phyloP scores from a whole-genome alignment of 768 basidiomycete genomes.

The Hericium alpestre region DNA sequence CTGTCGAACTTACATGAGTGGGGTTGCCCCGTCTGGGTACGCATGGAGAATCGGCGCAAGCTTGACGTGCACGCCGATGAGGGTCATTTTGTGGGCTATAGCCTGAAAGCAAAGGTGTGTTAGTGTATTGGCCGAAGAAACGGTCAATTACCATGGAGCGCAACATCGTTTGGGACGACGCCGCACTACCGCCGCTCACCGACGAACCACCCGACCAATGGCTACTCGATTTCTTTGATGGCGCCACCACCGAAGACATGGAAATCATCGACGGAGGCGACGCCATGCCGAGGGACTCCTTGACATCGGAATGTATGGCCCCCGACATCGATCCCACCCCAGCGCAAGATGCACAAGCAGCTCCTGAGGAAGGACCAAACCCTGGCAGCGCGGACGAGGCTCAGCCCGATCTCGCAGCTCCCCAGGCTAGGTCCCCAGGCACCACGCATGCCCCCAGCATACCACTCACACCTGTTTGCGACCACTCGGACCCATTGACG shows the following conservation, averaged over 20 bases:
- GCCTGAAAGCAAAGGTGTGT: background rate
- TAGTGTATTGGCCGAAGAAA: background rate
- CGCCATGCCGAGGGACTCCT: background rate
- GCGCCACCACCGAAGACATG: no score
- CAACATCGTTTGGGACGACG: background rate
- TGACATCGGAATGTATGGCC: background rate
- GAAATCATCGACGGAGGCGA: background rate
- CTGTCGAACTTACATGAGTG: background rate
- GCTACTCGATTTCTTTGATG: background rate
- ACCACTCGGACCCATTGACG: background rate
- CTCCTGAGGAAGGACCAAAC: background rate
- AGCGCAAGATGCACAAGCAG: no score
- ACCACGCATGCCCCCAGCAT: no score
- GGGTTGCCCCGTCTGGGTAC: background rate
- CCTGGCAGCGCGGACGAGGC: background rate
- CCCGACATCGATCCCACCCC: no score
- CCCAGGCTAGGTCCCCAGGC: background rate
- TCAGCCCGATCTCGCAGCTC: background rate
- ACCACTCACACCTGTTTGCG: background rate
- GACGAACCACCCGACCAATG: background rate
- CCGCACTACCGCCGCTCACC: background rate
- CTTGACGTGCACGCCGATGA: background rate
- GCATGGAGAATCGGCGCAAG: background rate
- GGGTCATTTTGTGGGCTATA: background rate
- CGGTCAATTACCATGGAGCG: background rate